Conservation (phyloP, 2,329 filamentous ascomycete species). For the Monascus ruber region DNA sequence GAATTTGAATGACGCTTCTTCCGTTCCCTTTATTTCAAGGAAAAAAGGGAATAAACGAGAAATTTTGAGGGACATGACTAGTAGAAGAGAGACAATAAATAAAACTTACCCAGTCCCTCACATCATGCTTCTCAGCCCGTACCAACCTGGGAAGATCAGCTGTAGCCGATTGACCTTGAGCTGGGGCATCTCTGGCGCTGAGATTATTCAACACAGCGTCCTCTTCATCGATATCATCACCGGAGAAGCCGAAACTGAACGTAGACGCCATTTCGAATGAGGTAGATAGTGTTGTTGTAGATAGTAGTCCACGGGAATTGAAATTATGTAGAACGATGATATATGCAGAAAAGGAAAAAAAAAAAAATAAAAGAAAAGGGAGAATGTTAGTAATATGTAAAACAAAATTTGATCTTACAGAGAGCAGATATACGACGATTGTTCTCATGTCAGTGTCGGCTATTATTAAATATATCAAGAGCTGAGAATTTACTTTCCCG, state of each 20-base stretch:
- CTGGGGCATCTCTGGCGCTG: conserved; percentile 4
- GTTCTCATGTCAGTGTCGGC: too few species aligned
- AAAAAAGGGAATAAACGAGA: too few species aligned
- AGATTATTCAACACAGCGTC: conserved; percentile 17
- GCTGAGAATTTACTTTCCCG: too few species aligned
- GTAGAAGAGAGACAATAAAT: conserved; percentile 1
- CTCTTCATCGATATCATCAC: conserved; percentile 46
- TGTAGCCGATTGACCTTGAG: conserved; percentile 2
- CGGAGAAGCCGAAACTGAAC: conserved; percentile 49
- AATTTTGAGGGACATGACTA: conserved; percentile 3
- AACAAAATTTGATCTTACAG: too few species aligned
- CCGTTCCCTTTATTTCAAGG: not conserved
- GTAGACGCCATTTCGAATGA: not conserved
- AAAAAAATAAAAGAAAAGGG: too few species aligned
- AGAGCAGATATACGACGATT: too few species aligned
- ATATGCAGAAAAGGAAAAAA: too few species aligned
- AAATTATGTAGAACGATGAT: too few species aligned
- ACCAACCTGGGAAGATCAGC: conserved; percentile 20
- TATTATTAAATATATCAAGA: too few species aligned
- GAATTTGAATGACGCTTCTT: not conserved
- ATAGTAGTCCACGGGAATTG: too few species aligned
- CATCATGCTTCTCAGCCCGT: conserved; percentile 29
- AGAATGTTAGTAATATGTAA: too few species aligned
- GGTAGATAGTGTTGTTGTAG: too few species aligned
- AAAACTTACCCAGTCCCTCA: conserved; percentile 39